Conservation (phyloP, 306 rosid genomes). For the Rosa chinensis region DNA sequence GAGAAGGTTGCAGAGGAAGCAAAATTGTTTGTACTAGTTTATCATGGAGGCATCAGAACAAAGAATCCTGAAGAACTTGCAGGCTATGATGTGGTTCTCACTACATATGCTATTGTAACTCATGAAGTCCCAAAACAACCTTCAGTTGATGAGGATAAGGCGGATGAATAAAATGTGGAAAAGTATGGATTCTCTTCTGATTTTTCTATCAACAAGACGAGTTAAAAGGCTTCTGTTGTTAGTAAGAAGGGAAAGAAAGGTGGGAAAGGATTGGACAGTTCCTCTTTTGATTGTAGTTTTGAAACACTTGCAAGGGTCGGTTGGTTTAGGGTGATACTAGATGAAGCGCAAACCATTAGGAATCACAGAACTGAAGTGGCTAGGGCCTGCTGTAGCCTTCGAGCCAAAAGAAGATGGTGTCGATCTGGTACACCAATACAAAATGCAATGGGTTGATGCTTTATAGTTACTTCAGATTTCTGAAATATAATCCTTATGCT, state of each 20-base stretch:
- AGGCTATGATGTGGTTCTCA: constrained; percentile 84
- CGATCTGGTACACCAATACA: constrained; percentile 97
- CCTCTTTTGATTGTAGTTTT: constrained; percentile 51
- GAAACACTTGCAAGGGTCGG: constrained; percentile 91
- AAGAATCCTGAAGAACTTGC: constrained; percentile 80
- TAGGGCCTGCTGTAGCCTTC: constrained; percentile 95
- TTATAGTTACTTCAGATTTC: constrained; percentile 95
- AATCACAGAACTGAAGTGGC: constrained; percentile 99
- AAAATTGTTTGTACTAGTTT: constrained; percentile 63
- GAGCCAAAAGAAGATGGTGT: constrained; percentile 99
- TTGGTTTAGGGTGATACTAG: constrained; percentile 93
- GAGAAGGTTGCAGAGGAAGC: constrained; percentile 80
- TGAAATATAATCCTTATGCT: constrained; percentile 93
- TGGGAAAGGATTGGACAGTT: constrained; percentile 58
- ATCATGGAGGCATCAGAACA: constrained; percentile 94
- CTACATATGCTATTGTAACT: constrained; percentile 86
- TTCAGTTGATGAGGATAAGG: constrained; percentile 76
- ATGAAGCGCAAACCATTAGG: constrained; percentile 98
- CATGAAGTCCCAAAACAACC: constrained; percentile 96
- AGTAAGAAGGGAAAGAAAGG: constrained; percentile 76
- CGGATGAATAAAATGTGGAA: constrained; percentile 67
- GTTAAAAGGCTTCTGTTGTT: constrained; percentile 52
- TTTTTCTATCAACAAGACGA: constrained; percentile 54
- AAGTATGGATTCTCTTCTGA: constrained; percentile 68
- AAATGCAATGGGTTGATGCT: constrained; percentile 73